Evolutionary conservation across 176 grass and related monocot species (phyloP).

Genomic region (maize (Zea mays)): Zm-B73-REFERENCE-NAM-5.0 NC_050098.1:147722001-147722500

Average conservation of each 20-base stretch:
- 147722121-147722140: neutral
- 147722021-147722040: constrained; percentile 80
- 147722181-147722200: neutral
- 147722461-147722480: neutral
- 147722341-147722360: neutral
- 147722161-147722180: neutral
- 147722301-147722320: neutral
- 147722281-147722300: neutral
- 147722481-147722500: neutral
- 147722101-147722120: neutral
- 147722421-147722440: neutral
- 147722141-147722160: neutral
- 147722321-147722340: neutral
- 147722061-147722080: constrained; percentile 3
- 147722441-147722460: neutral
- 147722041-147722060: constrained; percentile 68
- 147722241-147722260: neutral
- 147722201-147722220: constrained; percentile 6
- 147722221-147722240: neutral
- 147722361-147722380: neutral
- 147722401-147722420: neutral
- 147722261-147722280: neutral
- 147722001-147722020: constrained; percentile 70
- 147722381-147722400: neutral
- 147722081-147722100: constrained; percentile 5